Evolutionary conservation across 257 asterid genomes (phyloP).

Genomic region (Nicotiana tomentosiformis): DNA sequence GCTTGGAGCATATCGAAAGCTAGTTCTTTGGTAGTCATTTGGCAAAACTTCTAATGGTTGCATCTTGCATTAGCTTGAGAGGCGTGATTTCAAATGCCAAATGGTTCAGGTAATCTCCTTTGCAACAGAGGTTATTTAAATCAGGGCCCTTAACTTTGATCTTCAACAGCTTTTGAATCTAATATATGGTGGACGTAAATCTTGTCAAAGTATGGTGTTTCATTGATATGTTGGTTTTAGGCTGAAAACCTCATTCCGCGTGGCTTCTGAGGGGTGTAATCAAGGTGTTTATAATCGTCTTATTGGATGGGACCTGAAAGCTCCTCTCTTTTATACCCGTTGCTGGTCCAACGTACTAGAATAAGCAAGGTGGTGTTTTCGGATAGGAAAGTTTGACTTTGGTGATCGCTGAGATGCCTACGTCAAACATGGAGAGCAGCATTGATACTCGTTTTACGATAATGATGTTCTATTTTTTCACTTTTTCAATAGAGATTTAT

Average conservation of each 20-base stretch:
- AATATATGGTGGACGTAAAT: background rate
- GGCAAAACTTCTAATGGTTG: background rate
- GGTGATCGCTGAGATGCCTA: background rate
- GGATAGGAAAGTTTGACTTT: background rate
- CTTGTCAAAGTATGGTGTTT: background rate
- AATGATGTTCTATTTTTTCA: background rate
- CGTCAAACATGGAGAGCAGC: background rate
- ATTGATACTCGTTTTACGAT: background rate
- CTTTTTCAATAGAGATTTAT: background rate
- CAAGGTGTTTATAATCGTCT: background rate
- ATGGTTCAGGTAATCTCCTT: background rate
- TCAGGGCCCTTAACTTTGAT: background rate
- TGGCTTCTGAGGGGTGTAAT: background rate
- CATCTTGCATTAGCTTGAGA: conserved; percentile 8
- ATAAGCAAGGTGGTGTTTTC: background rate
- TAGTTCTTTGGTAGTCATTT: conserved; percentile 13
- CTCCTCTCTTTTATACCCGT: background rate
- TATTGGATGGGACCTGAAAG: background rate
- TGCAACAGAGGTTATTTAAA: background rate
- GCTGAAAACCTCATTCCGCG: background rate
- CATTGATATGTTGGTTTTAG: background rate
- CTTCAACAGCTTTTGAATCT: background rate
- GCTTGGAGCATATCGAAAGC: conserved; percentile 18
- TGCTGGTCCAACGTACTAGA: background rate
- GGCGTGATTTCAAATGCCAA: background rate